Base-by-base conservation (phyloP, 257 asterid genomes). In the Haberlea rhodopensis region DNA sequence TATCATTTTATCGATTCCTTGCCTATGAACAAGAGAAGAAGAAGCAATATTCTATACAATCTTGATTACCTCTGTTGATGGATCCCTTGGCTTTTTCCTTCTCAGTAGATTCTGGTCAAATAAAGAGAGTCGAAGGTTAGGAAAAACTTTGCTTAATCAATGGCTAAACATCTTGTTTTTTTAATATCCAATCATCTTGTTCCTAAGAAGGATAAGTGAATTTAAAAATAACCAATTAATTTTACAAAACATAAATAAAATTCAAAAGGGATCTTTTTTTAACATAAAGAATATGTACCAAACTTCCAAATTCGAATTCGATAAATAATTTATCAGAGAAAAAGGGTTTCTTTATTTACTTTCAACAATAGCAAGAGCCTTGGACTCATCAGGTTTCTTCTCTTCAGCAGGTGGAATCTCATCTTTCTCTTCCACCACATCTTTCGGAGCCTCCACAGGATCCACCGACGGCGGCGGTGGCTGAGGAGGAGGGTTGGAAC, bases 1-100 rank as follows among this genome's bases (percentile, higher is more conserved):
- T 22, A 25, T 1, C 5, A 28, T 3, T 10, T 63, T 62, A 18
- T 57, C 11, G 28, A 19, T 24, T 49, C 23, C 27, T 5, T 18
- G 15, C 32, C 10, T 31, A 5, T 22, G 22, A 43, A 45, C 29
- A 63, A 11, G 20, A 28, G 5, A 1, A 28, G 23, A 70, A 46
- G 28, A 3, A 26, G n/a, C 20, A 26, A 7, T 62, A 3, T 31
- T 6, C 4, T 60, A 28, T 19, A n/a, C 6, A 63, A 57, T 27
- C 25, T 72, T 24, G 53, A 56, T 51, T 82, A 90, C 99, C 99
- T 90, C 99, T 78, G 77, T 88, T 65, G 37, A 80, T 23, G 56
- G 99, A 90, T 70, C 97, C 98, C 73, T 80, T 95, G 16, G 71
- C 70, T 37, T 82, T 81, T 72, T 92, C 87, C 79, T 83, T 86